Percentiles rank a stretch among this genome's conserved stretches.
phyloP scores from a whole-genome alignment of 345 rosid species.

The Rhizophora mangle region DNA sequence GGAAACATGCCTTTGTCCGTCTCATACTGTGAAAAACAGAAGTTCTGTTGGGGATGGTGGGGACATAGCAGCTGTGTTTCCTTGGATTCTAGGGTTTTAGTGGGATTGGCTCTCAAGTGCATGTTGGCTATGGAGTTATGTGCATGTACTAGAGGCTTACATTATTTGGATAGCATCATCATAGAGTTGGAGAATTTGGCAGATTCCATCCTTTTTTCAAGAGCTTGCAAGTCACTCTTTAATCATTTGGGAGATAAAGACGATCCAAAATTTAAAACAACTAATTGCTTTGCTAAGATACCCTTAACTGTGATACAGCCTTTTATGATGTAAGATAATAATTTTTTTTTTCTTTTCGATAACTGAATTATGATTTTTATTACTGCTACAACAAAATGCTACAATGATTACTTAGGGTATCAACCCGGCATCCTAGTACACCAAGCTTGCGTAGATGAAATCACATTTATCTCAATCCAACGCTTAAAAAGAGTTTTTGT shows the following conservation, averaged over 20 bases:
- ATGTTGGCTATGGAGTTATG: slow-evolving; percentile 33
- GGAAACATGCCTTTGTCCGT: slow-evolving; percentile 40
- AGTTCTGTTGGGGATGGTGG: slow-evolving; percentile 48
- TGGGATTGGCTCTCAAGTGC: slow-evolving; percentile 40
- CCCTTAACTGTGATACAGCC: slow-evolving; percentile 32
- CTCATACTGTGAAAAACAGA: slow-evolving; percentile 35
- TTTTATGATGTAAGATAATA: slow-evolving; percentile 17
- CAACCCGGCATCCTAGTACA: too few species aligned
- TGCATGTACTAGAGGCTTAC: slow-evolving; percentile 7
- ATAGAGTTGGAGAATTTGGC: slow-evolving; percentile 19
- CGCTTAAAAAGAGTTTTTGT: too few species aligned
- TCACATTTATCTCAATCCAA: too few species aligned
- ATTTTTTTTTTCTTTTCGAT: slow-evolving; percentile 23
- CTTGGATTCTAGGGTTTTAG: slow-evolving; percentile 71
- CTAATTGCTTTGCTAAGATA: slow-evolving; percentile 15
- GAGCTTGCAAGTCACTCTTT: slow-evolving; percentile 53
- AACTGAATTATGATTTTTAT: too few species aligned
- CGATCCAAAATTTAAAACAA: background rate
- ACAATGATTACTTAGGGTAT: too few species aligned
- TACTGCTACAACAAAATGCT: too few species aligned
- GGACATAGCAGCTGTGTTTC: slow-evolving; percentile 45
- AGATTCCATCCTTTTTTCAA: slow-evolving; percentile 29
- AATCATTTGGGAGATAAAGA: slow-evolving; percentile 23
- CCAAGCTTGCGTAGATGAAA: too few species aligned
- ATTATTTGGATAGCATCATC: slow-evolving; percentile 4